These are phyloP conservation scores for Nannizzia gypsea DNA, from an alignment of 2,329 filamentous ascomycete species.

Conservation along the genomic window DNA sequence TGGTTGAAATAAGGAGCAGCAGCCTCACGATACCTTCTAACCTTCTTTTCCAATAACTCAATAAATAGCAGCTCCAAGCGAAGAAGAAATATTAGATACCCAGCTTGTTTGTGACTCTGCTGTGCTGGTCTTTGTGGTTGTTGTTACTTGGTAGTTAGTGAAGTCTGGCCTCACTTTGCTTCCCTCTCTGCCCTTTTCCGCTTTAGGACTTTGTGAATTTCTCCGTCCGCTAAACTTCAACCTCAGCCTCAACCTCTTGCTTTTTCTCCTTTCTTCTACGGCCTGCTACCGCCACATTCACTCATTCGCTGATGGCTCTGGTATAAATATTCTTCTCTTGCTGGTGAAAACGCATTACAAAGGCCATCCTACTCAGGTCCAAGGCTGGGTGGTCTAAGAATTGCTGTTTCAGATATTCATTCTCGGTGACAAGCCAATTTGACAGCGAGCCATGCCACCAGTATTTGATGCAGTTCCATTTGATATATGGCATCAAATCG, in stretches of 20 bases:
- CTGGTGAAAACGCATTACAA: background rate
- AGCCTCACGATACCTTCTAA: background rate
- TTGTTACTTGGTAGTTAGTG: background rate
- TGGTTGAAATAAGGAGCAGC: background rate
- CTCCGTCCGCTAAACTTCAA: background rate
- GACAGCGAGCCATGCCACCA: constrained; percentile 6
- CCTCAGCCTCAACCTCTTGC: background rate
- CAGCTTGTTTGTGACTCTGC: background rate
- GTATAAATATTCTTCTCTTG: background rate
- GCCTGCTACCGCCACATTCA: background rate
- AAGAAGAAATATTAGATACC: background rate
- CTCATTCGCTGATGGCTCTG: background rate
- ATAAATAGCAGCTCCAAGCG: background rate
- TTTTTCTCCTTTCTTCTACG: background rate
- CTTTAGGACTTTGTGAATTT: too few relatives aligned
- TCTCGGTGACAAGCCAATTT: background rate
- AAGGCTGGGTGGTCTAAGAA: background rate
- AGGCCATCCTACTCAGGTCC: too few relatives aligned
- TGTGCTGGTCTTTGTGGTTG: background rate
- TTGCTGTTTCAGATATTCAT: background rate
- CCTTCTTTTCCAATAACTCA: background rate
- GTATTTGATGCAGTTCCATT: constrained; percentile 44
- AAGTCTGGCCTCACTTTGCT: background rate
- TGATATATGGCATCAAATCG: constrained; percentile 52
- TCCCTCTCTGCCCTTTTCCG: background rate